Evolutionary conservation across 768 basidiomycete species (phyloP), one percentile per base, ranked within the genome.

Genomic region (Coprinopsis strossmayeri): DNA sequence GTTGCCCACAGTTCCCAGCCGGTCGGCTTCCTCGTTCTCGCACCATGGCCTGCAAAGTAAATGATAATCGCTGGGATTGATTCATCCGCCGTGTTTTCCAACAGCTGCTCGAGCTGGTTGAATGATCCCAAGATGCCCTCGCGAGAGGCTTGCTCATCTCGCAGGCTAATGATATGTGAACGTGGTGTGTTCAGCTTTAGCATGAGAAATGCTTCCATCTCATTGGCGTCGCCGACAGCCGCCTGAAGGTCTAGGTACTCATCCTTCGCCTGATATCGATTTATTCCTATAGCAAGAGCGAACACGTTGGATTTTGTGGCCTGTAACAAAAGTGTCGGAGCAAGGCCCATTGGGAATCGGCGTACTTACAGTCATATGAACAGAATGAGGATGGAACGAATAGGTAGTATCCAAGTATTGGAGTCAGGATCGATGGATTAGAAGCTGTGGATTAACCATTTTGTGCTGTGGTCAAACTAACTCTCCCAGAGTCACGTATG

Each of bases 1-100:
- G 59, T 62, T 39, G 51, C 53, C 59, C 55, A 63, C 32, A 61
- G 59, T 1, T 17, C 49, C 69, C 64, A 64, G n/a, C 49, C 54
- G 0, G 1, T 1, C 0, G 73, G 73, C 38, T 62, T 64, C 1
- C 56, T 35, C 13, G 59, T 55, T 26, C 67, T 56, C 4, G 65
- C 60, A 13, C 73, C 74, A 44, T 76, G 74, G 10, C 73, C 75
- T n/a, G 73, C 66, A 45, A 63, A 77, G 52, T 66, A 76, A 26
- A 75, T 67, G 41, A 74, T 46, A 28, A 74, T 68, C 7, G 66
- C 61, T 34, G 65, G 43, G 10, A 61, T 43, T 42, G 51, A 55
- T 28, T 37, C 15, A 41, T 54, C 56, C 11, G 35, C 48, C 0
- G 49, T 39, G 25, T 65, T 61, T 15, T 62, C 55, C 4, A 49